Base-by-base conservation (phyloP, 495 filamentous ascomycete genomes). In the Clohesyomyces aquaticus region DNA sequence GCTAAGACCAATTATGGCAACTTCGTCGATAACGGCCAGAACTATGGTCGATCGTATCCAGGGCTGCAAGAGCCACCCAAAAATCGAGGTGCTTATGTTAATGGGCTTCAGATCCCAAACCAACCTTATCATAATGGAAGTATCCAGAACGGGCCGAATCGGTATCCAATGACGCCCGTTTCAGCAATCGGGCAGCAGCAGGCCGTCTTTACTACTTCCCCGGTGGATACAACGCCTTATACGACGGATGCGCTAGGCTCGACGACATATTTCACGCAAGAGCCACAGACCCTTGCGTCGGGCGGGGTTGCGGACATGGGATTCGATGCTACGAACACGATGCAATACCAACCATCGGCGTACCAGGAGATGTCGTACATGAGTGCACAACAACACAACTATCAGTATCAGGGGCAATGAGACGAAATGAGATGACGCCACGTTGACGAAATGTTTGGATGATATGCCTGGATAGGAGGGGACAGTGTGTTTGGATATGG, bases 321-420 rank as follows among this genome's bases (percentile, higher is more conserved):
- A 11, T 67, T 54, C 26, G 61, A 67, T 26, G 35, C 59, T 11
- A 27, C 28, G 12, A 55, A 43, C 43, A 25, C 41, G 9, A 47
- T 61, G 49, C 63, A 63, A 18, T 64, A 52, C 38, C 49, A 64
- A 16, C 47, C 52, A 21, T 47, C 61, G 12, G 27, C 35, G n/a
- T 69, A 66, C 23, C 67, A 69, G 32, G 59, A 64, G 8, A 65
- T 71, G 60, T n/a, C 38, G 18, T 67, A 67, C 18, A 67, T 71
- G 56, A 19, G 23, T 21, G 41, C 54, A 16, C 63, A 63, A 27
- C 63, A 62, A 29, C 68, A 67, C 18, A 61, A 42, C 23, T 67
- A 64, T 46, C 68, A 26, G 11, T 71, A 52, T 43, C 64, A 65
- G 35, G 60, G 68, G 2, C 64, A 67, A 57, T 67, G 56, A 61